Base-by-base conservation (phyloP, 176 grass and related monocot species). In the Zea luxurians region DNA sequence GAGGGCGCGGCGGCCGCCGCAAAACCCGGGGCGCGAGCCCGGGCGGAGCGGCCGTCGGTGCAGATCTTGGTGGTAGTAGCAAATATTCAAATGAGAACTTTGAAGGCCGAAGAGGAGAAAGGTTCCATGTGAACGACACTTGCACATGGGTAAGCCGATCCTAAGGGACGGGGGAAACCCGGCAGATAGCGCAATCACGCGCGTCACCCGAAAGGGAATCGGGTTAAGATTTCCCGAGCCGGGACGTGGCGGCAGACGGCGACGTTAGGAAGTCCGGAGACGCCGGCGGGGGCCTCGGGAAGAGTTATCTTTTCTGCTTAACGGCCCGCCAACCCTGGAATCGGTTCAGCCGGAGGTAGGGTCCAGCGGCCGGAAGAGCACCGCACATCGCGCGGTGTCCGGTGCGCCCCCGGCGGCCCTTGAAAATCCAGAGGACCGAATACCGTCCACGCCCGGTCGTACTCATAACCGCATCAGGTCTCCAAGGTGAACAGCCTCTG, bases 391-490 rank as follows among this genome's bases (percentile, higher is more conserved):
- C 27, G 27, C 27, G 27, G 27, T 27, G 27, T 27, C 27, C 27
- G 27, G 27, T 27, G 27, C 27, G 27, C 27, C 27, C 27, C 78
- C 50, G 50, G 71, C 36, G 71, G 71, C 71, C 75, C 75, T 21
- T 83, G 81, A 83, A 83, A 76, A 76, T 76, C 72, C 64, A 63
- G 63, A 83, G 62, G 81, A 83, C 81, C 72, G 81, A 76, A 62
- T 84, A 66, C 74, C 66, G 71, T 71, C 87, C 82, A 77, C 71
- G 82, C 87, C 63, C 71, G 87, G 71, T 89, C 87, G 82, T 88
- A 88, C 86, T 83, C 86, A 92, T 88, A 92, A 92, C 83, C 86
- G 79, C 86, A 92, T 92, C 86, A 92, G 79, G 89, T 91, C 88
- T 91, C 89, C 85, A 91, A 91, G 85, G 81, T 91, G 85, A 27